Base-by-base conservation (phyloP, 2,329 filamentous ascomycete genomes). In the Cladophialophora chaetospira region DNA sequence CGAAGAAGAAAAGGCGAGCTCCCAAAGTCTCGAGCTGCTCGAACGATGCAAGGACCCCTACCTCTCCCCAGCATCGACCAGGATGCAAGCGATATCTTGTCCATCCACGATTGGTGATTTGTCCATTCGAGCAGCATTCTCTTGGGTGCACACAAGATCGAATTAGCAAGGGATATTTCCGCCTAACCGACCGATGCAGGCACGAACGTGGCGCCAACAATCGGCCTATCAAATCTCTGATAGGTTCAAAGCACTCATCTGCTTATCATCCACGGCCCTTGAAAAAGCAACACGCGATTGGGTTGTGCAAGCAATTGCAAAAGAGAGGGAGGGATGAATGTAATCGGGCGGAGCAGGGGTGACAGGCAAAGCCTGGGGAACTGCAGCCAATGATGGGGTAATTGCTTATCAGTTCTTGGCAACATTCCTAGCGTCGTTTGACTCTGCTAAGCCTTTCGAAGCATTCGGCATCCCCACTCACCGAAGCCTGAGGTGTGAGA, bases 321-420 rank as follows among this genome's bases (percentile, higher is more conserved):
- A n/a, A 35, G 38, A 46, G 40, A 56, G 40, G 47, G 42, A 42
- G 35, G 23, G 25, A 26, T n/a, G 35, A 21, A 23, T 35, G 17
- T 15, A 31, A 26, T 25, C 49, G 29, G 28, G 19, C 15, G 19
- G 31, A 46, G n/a, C n/a, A 31, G 31, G 15, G 21, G 9, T 11
- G 15, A n/a, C 2, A 45, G 5, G 8, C 23, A 19, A 43, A 55
- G 36, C 31, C 52, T 51, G 49, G 49, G 57, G 53, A 35, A 46
- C 25, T 35, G 38, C 33, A 46, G 36, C 60, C 60, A 62, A 62
- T 62, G 23, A 46, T 55, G 50, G 44, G 43, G 56, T 48, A 38
- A 45, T 53, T 54, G 53, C 60, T 62, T 62, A 62, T 62, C 60
- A 60, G 56, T 45, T 31, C 60, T 62, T 59, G 50, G 56, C 57